Evolutionary conservation across 23 red algal genomes (phyloP).

Genomic region (Gracilaria vermiculophylla): DNA sequence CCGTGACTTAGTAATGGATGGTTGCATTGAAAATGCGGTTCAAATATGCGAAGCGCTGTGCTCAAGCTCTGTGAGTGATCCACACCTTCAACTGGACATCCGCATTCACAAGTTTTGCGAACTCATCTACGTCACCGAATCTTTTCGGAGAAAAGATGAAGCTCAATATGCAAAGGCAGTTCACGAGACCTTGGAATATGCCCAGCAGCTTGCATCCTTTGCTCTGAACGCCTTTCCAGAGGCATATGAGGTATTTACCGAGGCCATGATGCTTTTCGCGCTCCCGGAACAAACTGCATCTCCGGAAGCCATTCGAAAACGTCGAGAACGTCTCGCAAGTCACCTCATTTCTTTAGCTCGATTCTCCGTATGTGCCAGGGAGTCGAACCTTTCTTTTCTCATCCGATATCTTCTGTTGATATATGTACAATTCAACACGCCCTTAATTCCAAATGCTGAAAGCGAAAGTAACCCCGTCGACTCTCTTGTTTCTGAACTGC

Average conservation of each 20-base stretch:
- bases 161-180: constrained; percentile 12
- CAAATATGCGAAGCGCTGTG: constrained; percentile 8
- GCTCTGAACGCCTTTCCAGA: constrained; percentile 59
- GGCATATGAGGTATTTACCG: constrained; percentile 39
- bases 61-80: constrained; percentile 11
- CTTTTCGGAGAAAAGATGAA: constrained; percentile 3
- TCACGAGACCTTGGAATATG: constrained; percentile 21
- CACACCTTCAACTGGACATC: constrained; percentile 44
- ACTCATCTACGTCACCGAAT: constrained; percentile 30
- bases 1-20: constrained; percentile 46
- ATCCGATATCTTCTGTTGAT: constrained; percentile 47
- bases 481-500: constrained; percentile 14
- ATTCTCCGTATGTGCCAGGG: constrained; percentile 27
- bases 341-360: constrained; percentile 32
- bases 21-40: constrained; percentile 24
- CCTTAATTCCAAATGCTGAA: not conserved
- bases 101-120: constrained; percentile 58
- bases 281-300: constrained; percentile 14
- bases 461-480: not conserved
- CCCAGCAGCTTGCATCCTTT: constrained; percentile 48
- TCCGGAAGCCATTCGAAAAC: constrained; percentile 9
- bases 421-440: constrained; percentile 50
- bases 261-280: constrained; percentile 54
- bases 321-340: constrained; percentile 22
- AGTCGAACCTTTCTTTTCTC: constrained; percentile 49